Percentiles rank a stretch among this genome's conserved stretches.
Conservation (phyloP, 139 green algal genomes). For the Protoeuglena noctilucae region DNA sequence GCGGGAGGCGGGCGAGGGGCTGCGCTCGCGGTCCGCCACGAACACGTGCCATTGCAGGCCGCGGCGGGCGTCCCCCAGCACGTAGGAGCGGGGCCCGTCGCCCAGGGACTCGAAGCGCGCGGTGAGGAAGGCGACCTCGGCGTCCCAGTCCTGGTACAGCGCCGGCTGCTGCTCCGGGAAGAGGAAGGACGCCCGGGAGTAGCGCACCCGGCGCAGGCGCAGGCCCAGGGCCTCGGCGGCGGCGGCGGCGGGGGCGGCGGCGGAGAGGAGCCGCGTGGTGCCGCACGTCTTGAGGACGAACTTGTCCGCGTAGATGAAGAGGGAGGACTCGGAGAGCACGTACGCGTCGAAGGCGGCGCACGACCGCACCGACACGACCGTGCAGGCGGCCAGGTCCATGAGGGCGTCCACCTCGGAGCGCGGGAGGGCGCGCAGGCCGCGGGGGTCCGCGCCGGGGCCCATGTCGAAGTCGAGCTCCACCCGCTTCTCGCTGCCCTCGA, state of each 20-base stretch:
- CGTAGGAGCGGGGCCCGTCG: slow-evolving; percentile 40
- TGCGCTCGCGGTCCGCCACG: slow-evolving; percentile 33
- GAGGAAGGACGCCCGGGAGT: slow-evolving; percentile 80
- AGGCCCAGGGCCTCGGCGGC: slow-evolving; percentile 41
- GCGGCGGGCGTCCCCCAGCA: slow-evolving; percentile 61
- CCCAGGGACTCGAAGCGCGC: slow-evolving; percentile 50
- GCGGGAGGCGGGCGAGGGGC: background rate
- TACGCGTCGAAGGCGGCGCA: slow-evolving; percentile 83
- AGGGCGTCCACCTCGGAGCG: slow-evolving; percentile 46
- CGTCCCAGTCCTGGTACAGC: slow-evolving; percentile 48
- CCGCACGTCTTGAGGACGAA: slow-evolving; percentile 97
- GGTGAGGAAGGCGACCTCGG: slow-evolving; percentile 58
- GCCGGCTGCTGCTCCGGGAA: slow-evolving; percentile 74
- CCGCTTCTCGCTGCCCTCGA: slow-evolving; percentile 90
- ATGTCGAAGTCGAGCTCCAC: slow-evolving; percentile 67
- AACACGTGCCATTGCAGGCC: slow-evolving; percentile 92
- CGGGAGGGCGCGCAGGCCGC: slow-evolving; percentile 52
- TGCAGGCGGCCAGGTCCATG: slow-evolving; percentile 44
- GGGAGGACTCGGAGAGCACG: slow-evolving; percentile 83
- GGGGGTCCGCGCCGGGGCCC: background rate
- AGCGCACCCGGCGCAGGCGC: slow-evolving; percentile 49
- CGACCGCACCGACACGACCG: slow-evolving; percentile 68
- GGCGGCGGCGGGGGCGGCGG: slow-evolving; percentile 58
- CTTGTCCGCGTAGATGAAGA: slow-evolving; percentile 88
- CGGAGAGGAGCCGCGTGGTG: slow-evolving; percentile 76